A percentile compares a stretch with the other conserved stretches of the same genome.
phyloP scores from a whole-genome alignment of 495 filamentous ascomycete genomes.

The Clavariopsis aquatica region DNA sequence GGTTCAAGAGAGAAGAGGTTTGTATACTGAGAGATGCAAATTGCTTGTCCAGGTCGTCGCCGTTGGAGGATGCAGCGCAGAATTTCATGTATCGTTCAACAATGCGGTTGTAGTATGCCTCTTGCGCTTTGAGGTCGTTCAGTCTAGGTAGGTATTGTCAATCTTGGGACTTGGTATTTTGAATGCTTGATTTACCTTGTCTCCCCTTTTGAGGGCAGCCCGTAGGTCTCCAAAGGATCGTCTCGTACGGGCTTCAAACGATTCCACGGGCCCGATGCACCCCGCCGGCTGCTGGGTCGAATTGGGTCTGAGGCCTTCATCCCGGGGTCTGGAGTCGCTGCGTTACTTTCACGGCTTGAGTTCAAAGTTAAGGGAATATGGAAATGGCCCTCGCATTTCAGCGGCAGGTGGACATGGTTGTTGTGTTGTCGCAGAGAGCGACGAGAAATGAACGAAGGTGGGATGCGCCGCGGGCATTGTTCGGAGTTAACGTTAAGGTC shows the following conservation, averaged over 20 bases:
- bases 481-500: conserved; percentile 4
- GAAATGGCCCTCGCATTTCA: neutral
- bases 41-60: conserved; percentile 68
- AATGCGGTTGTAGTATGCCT: conserved; percentile 82
- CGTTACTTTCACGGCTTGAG: neutral
- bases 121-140: conserved; percentile 71
- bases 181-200: conserved; percentile 40
- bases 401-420: neutral
- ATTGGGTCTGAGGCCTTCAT: conserved; percentile 38
- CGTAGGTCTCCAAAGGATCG: conserved; percentile 75
- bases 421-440: neutral
- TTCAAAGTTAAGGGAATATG: neutral
- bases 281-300: conserved; percentile 46
- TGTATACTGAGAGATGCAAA: conserved; percentile 65
- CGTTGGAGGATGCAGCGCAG: conserved; percentile 66
- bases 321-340: neutral
- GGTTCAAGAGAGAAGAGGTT: conserved; percentile 39
- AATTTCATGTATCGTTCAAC: conserved; percentile 84
- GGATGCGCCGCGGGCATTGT: conserved; percentile 12
- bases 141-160: conserved; percentile 67
- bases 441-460: neutral
- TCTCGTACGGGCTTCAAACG: conserved; percentile 68
- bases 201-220: conserved; percentile 87
- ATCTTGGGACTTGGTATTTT: neutral
- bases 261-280: conserved; percentile 60